Percentiles rank a stretch among this genome's conserved stretches.
Evolutionary conservation across 1,284 basidiomycete genomes (phyloP).

Genomic region (Bondarzewia mesenterica): DNA sequence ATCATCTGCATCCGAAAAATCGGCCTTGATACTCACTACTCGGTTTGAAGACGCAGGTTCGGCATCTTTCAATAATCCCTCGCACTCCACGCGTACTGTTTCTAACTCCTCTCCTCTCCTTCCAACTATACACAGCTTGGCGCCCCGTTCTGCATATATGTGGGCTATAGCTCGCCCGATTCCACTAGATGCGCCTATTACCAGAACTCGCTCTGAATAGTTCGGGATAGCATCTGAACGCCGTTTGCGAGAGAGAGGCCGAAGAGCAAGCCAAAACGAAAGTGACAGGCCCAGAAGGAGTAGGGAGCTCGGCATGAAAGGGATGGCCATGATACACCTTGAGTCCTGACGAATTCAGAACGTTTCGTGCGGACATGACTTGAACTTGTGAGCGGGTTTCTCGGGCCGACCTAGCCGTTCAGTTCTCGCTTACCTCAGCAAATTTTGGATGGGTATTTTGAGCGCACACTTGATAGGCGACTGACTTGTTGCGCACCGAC

Average conservation of each 20-base stretch:
- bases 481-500: not conserved
- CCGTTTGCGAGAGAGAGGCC: not conserved
- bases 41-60: slow-evolving; percentile 16
- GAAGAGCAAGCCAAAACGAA: not conserved
- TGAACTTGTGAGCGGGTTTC: not conserved
- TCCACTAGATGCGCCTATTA: slow-evolving; percentile 79
- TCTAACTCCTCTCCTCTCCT: slow-evolving; percentile 52
- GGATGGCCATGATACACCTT: not conserved
- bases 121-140: slow-evolving; percentile 71
- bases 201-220: slow-evolving; percentile 59
- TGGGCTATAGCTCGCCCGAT: slow-evolving; percentile 73
- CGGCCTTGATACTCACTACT: slow-evolving; percentile 42
- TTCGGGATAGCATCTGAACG: not conserved
- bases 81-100: slow-evolving; percentile 57
- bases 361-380: not conserved
- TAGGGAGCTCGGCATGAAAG: not conserved
- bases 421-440: no score
- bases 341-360: no score
- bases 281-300: not conserved
- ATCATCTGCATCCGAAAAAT: slow-evolving; percentile 63
- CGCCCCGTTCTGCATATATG: slow-evolving; percentile 69
- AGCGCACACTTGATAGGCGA: not conserved
- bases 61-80: slow-evolving; percentile 9
- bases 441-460: not conserved
- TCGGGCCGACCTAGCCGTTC: not conserved